Base-by-base conservation (phyloP, 371 early-diverging fungal species). In the Mortierella sp. region DNA sequence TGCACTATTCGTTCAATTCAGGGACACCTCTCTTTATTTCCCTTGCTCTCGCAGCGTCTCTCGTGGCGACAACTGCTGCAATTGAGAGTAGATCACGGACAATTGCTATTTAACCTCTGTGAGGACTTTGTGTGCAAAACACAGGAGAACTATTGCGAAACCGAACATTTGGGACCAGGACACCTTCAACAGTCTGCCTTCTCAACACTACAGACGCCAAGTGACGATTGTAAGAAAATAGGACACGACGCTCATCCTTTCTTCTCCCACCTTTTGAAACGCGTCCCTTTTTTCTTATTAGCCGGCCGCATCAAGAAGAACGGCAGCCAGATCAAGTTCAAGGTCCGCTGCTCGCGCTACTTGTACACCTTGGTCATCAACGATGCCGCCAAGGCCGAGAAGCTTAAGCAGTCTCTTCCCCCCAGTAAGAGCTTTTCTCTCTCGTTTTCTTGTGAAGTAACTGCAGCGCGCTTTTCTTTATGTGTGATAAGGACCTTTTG, bases 251-350 rank as follows among this genome's bases (percentile, higher is more conserved):
- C 34, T 63, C 34, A 63, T 13, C 63, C 7, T 31, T 3, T 26
- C 26, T 4, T 31, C 60, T 31, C 31, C 38, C 4, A 52, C 44
- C 72, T n/a, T n/a, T 48, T 48, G 24, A 50, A 38, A 38, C 21
- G 45, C 50, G 45, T 16, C 31, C 34, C 44, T 28, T 65, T 74
- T 58, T 57, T 48, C 72, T 80, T 3, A 74, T 38, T 78, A 96
- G 95, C 96, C 88, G 96, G 97, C 87, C 95, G 94, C 89, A 95
- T 99, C 93, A 98, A 98, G 97, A 98, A 98, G 97, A 98, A 96
- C 94, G 96, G 95, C 88, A 93, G 92, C 88, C 91, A 94, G 88
- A 92, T 94, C 96, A 99, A 99, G 95, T 99, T 99, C 96, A 99
- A 99, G 97, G 96, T 99, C 87, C 95, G 99, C 89, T 97, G 99